phyloP scores from a whole-genome alignment of 495 filamentous ascomycete species.

The Geopyxis carbonaria region DNA sequence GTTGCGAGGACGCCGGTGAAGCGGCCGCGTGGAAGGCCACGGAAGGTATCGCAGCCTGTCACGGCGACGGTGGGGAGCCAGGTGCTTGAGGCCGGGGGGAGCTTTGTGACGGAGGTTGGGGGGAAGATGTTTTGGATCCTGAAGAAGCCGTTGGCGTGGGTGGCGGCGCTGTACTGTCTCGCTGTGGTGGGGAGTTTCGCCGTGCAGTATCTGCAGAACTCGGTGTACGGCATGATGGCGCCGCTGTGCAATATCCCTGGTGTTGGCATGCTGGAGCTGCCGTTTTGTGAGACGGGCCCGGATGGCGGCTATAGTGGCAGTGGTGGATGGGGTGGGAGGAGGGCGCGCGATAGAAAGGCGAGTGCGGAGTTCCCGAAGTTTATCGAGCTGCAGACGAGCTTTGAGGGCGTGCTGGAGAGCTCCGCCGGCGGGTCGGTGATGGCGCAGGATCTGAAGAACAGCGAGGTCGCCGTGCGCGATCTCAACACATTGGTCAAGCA shows the following conservation, averaged over 20 bases:
- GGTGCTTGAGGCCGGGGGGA: background rate
- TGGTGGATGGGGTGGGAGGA: too few relatives aligned
- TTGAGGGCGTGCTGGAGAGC: constrained; percentile 48
- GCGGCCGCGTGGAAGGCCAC: background rate
- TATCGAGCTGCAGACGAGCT: constrained; percentile 45
- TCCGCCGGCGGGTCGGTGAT: constrained; percentile 34
- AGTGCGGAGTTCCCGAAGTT: constrained; percentile 43
- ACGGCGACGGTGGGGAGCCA: background rate
- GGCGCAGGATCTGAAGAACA: constrained; percentile 17
- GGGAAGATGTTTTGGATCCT: background rate
- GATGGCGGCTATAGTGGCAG: too few relatives aligned
- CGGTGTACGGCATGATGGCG: background rate
- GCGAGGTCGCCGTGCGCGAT: constrained; percentile 16
- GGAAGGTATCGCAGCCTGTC: background rate
- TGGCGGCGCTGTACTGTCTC: background rate
- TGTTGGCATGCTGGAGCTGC: too few relatives aligned
- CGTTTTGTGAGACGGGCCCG: constrained; percentile 4
- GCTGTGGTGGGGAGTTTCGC: background rate
- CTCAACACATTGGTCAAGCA: constrained; percentile 13
- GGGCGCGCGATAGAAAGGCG: too few relatives aligned
- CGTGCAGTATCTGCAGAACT: background rate
- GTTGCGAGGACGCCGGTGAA: too few relatives aligned
- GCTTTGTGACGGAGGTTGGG: background rate
- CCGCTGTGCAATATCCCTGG: background rate
- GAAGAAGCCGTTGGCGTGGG: background rate